Evolutionary conservation across 2,329 filamentous ascomycete genomes (phyloP), one percentile per base, ranked within the genome.

Genomic region (Bisporella sp.): DNA sequence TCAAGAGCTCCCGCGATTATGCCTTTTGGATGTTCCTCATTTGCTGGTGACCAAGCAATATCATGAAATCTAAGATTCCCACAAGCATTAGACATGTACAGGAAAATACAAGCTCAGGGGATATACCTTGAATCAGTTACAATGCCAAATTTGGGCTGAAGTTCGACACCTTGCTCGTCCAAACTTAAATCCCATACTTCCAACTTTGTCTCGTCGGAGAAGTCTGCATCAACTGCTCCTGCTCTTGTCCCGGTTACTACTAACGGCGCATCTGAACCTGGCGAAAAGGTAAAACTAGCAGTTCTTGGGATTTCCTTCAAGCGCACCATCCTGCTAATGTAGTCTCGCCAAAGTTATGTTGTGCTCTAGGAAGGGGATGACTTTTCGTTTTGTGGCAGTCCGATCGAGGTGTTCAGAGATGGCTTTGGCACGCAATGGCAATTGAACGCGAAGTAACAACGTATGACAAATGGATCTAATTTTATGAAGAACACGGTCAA

Each of bases 251-350:
- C 93, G 31, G 93, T 99, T 54, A 89, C 92, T 57, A 99, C 76
- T 60, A 95, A 77, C 62, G 92, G 90, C 60, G 84, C 82, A 39
- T 81, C 79, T 46, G 88, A 73, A 61, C 84, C 87, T 30, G 91
- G 87, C 60, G 89, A 96, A 92, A 93, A 99, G 66, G 93, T 89
- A 70, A 99, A 99, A 64, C 92, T 87, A 70, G 92, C 93, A 64
- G 93, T 99, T 72, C 93, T 84, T 69, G 90, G 88, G 66, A 99
- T 95, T 76, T 97, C 91, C 77, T 92, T 84, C 71, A 97, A 78
- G 74, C 90, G 88, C 72, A 96, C 92, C 93, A 99, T 99, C 70
- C 45, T 61, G 56, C 53, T 53, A 59, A 50, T 55, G 46, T 52
- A 31, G 42, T 45, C 42, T 30, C 42, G 30, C 8, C 42, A 6